Evolutionary conservation across 768 basidiomycete genomes (phyloP).

Genomic region (Trametes elegans): DNA sequence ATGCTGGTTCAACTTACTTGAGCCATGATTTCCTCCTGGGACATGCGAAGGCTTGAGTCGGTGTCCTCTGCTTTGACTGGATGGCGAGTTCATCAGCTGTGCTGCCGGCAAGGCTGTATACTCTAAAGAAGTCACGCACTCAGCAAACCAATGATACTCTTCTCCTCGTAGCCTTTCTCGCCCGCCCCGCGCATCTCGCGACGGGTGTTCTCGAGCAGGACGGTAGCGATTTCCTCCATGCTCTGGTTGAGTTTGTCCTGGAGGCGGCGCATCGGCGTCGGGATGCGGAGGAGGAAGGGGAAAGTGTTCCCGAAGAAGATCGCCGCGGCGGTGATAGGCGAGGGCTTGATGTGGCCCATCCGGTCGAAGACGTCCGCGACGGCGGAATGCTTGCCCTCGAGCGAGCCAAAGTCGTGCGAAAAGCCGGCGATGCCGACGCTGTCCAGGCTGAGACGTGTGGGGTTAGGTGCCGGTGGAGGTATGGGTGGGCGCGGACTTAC

Average conservation of each 20-base stretch:
- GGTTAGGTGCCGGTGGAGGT: constrained; percentile 1
- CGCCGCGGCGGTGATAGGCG: constrained; percentile 10
- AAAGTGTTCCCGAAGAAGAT: constrained; percentile 29
- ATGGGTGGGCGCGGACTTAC: constrained; percentile 28
- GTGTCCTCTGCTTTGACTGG: constrained; percentile 37
- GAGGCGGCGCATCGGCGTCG: constrained; percentile 28
- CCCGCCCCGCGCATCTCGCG: constrained; percentile 32
- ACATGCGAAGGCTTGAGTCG: constrained; percentile 32
- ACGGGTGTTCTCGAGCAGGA: constrained; percentile 32
- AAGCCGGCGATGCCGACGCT: constrained; percentile 59
- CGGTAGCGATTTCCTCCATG: constrained; percentile 34
- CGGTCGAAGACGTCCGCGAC: constrained; percentile 32
- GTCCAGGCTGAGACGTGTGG: constrained; percentile 42
- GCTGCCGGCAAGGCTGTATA: not conserved
- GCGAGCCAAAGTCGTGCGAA: constrained; percentile 52
- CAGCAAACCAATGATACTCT: constrained; percentile 38
- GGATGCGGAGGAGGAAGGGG: constrained; percentile 33
- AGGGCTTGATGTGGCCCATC: constrained; percentile 17
- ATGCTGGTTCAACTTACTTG: constrained; percentile 27
- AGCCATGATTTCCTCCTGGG: constrained; percentile 41
- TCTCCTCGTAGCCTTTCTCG: constrained; percentile 28
- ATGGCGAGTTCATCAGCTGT: not conserved
- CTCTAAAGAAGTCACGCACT: constrained; percentile 27
- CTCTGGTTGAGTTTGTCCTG: constrained; percentile 28
- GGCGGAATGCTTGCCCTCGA: constrained; percentile 45